Evolutionary conservation across 2,329 filamentous ascomycete species (phyloP), one percentile per base, ranked within the genome.

Genomic region (Botrytis deweyae): DNA sequence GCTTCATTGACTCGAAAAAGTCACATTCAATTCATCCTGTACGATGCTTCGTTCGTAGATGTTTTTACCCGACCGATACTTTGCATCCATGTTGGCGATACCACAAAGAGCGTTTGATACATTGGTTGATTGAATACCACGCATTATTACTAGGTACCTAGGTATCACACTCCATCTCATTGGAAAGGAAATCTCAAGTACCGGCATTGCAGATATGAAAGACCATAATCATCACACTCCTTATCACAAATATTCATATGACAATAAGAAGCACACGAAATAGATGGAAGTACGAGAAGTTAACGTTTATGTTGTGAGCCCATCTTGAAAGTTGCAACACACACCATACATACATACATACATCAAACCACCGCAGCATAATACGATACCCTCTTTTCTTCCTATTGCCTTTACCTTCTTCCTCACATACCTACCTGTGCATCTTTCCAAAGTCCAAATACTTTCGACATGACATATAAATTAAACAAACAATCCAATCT

Each of bases 171-270:
- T 36, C n/a, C 55, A 36, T 29, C 29, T 59, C 1, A 59, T 36
- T 33, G 25, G 55, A 42, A 33, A 62, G 40, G 4, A 59, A 22
- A 63, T 38, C 8, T 12, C 29, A 72, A 72, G 70, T 72, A 8
- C 70, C 70, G 46, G 61, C 61, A 65, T 72, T 66, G 70, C 70
- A 72, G 36, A 40, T 65, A n/a, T 36, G 33, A 29, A 18, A 36
- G 20, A 22, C 40, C 8, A 22, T 10, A 16, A 20, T 33, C 14
- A 44, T 33, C 29, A 7, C 18, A 10, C 61, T 42, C 25, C 40
- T 29, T 5, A 42, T 63, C n/a, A 16, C 6, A 7, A 49, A 36
- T 14, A 46, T 66, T 66, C 63, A 66, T n/a, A 49, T 66, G 29
- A 38, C 29, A 25, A 44, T 10, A n/a, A 25, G 9, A 46, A 63